Evolutionary conservation across 1,284 basidiomycete genomes (phyloP).

Genomic region (Agaricales sp.): DNA sequence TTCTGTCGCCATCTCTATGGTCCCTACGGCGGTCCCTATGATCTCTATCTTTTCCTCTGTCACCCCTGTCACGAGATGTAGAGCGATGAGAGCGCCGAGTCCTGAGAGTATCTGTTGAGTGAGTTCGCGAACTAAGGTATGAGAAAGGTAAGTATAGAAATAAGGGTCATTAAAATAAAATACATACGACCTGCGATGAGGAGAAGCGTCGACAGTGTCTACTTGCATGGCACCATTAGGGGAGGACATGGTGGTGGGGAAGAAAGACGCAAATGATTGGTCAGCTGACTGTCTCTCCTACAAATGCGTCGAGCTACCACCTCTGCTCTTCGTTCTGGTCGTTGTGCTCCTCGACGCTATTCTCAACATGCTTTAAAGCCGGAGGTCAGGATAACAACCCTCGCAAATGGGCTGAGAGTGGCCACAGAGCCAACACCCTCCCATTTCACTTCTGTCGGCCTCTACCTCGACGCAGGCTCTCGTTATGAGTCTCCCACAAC

Average conservation of each 20-base stretch:
- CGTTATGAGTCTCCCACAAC: conserved; percentile 79
- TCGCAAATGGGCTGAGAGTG: conserved; percentile 88
- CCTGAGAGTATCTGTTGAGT: conserved; percentile 62
- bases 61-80: conserved; percentile 43
- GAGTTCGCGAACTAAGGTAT: conserved; percentile 41
- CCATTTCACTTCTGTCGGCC: conserved; percentile 90
- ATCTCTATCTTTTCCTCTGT: background rate
- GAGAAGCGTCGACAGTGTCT: conserved; percentile 35
- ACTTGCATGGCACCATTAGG: conserved; percentile 47
- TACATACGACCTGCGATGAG: conserved; percentile 57
- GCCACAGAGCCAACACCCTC: conserved; percentile 88
- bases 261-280: background rate
- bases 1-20: conserved; percentile 46
- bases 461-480: conserved; percentile 91
- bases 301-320: background rate
- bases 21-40: conserved; percentile 33
- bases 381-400: conserved; percentile 55
- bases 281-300: background rate
- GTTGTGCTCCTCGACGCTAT: background rate
- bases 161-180: conserved; percentile 10
- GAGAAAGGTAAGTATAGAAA: conserved; percentile 9
- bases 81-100: conserved; percentile 65
- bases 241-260: conserved; percentile 23
- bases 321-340: background rate
- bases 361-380: background rate